Evolutionary conservation across 352 stramenopile species (phyloP).

Genomic region (Sclerospora graminicola): DNA sequence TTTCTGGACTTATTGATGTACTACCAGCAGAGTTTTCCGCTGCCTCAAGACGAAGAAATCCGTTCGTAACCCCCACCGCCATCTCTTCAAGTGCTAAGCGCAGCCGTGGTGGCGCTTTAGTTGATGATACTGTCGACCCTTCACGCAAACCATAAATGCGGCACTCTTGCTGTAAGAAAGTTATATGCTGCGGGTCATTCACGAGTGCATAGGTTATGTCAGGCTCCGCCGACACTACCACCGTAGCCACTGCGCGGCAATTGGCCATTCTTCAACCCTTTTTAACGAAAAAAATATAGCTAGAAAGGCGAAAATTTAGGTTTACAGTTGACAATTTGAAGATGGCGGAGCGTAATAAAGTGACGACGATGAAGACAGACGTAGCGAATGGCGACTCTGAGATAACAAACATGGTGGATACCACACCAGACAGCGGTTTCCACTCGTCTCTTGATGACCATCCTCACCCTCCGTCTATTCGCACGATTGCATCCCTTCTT

Average conservation of each 20-base stretch:
- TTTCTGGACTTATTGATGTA: background rate
- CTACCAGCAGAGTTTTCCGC: background rate
- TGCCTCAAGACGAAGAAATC: constrained; percentile 26
- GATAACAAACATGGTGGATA: background rate
- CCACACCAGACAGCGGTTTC: constrained; percentile 1
- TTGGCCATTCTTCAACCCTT: no score
- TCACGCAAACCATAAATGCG: constrained; percentile 21
- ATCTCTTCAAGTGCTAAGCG: constrained; percentile 44
- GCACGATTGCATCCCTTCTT: constrained; percentile 18
- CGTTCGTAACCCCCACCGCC: constrained; percentile 22
- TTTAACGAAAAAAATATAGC: no score
- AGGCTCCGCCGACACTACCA: constrained; percentile 3
- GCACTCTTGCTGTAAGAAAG: constrained; percentile 12
- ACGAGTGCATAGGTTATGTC: constrained; percentile 22
- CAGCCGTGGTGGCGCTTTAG: constrained; percentile 5
- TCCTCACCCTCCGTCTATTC: background rate
- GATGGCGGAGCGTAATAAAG: constrained; percentile 15
- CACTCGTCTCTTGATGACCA: background rate
- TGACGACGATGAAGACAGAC: constrained; percentile 12
- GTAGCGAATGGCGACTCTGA: constrained; percentile 7
- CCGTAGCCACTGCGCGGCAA: constrained; percentile 1
- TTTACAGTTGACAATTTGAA: no score
- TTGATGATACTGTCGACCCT: background rate
- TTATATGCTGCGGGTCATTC: constrained; percentile 5
- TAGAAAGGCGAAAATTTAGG: no score